Percentiles rank a stretch among this genome's conserved stretches.
Evolutionary conservation across 2,329 filamentous ascomycete genomes (phyloP).

Genomic region (Fusarium lateritium): DNA sequence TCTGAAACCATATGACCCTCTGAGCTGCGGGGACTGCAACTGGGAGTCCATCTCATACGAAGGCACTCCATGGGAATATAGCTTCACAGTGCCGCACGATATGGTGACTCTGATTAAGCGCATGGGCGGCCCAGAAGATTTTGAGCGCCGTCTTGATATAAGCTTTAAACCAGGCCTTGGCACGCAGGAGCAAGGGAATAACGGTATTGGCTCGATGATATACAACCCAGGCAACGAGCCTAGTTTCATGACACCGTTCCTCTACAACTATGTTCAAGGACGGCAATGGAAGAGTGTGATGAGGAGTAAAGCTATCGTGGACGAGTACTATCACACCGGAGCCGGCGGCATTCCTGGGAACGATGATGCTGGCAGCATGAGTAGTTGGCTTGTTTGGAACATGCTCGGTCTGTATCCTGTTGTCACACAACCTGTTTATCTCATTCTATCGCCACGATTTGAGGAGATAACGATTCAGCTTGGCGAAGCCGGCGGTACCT

Average conservation of each 20-base stretch:
- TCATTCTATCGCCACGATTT: slow-evolving; percentile 66
- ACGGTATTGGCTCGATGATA: slow-evolving; percentile 60
- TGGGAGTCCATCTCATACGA: slow-evolving; percentile 59
- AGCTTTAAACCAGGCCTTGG: slow-evolving; percentile 57
- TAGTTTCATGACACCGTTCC: slow-evolving; percentile 67
- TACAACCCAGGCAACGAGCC: slow-evolving; percentile 72
- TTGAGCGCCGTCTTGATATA: slow-evolving; percentile 64
- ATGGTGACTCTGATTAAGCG: slow-evolving; percentile 65
- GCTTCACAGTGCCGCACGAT: slow-evolving; percentile 71
- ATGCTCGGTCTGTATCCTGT: slow-evolving; percentile 67
- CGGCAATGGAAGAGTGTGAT: slow-evolving; percentile 66
- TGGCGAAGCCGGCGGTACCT: slow-evolving; percentile 54
- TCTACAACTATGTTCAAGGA: slow-evolving; percentile 67
- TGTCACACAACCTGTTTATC: slow-evolving; percentile 69
- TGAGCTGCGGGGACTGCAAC: slow-evolving; percentile 65
- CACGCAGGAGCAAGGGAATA: slow-evolving; percentile 63
- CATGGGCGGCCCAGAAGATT: slow-evolving; percentile 65
- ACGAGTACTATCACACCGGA: slow-evolving; percentile 58
- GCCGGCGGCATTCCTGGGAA: slow-evolving; percentile 68
- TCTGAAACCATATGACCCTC: slow-evolving; percentile 60
- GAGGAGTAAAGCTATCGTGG: slow-evolving; percentile 63
- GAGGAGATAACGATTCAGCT: slow-evolving; percentile 64
- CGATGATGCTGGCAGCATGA: slow-evolving; percentile 72
- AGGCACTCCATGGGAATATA: slow-evolving; percentile 65
- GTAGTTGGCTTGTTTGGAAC: slow-evolving; percentile 70